These are phyloP conservation scores for Salix udensis DNA, from an alignment of 345 rosid species.

Conservation along the genomic window DNA sequence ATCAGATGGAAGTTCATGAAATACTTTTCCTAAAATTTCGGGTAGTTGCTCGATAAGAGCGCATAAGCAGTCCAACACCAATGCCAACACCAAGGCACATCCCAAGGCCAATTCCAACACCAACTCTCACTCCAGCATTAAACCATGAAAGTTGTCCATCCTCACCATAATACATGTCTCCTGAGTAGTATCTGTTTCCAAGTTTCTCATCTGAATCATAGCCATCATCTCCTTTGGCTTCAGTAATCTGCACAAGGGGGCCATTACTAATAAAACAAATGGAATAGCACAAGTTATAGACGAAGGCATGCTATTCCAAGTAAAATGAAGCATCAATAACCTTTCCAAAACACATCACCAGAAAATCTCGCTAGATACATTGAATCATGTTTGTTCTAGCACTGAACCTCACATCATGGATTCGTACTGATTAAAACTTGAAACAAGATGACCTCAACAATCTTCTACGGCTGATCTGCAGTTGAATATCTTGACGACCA, in stretches of 20 bases:
- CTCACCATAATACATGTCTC: slow-evolving; percentile 66
- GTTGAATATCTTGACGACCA: neutral
- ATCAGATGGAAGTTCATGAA: slow-evolving; percentile 33
- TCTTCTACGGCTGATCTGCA: neutral
- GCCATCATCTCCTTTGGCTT: slow-evolving; percentile 40
- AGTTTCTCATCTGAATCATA: slow-evolving; percentile 55
- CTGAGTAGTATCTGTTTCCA: slow-evolving; percentile 44
- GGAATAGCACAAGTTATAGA: neutral
- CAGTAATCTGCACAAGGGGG: slow-evolving; percentile 40
- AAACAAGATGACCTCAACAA: neutral
- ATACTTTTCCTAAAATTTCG: slow-evolving; percentile 86
- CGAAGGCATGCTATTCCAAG: neutral
- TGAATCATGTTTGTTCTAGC: neutral
- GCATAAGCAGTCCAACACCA: slow-evolving; percentile 94
- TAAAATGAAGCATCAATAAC: neutral
- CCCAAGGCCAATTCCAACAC: slow-evolving; percentile 94
- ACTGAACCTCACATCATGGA: neutral
- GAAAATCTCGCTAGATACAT: neutral
- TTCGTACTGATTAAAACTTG: neutral
- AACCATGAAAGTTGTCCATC: slow-evolving; percentile 92
- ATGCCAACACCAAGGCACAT: slow-evolving; percentile 88
- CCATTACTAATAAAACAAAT: neutral
- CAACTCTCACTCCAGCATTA: slow-evolving; percentile 92
- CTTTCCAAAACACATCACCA: neutral
- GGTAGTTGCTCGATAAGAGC: slow-evolving; percentile 91